Evolutionary conservation across 2,329 filamentous ascomycete genomes (phyloP).

Genomic region (Arthrinium puccinioides): DNA sequence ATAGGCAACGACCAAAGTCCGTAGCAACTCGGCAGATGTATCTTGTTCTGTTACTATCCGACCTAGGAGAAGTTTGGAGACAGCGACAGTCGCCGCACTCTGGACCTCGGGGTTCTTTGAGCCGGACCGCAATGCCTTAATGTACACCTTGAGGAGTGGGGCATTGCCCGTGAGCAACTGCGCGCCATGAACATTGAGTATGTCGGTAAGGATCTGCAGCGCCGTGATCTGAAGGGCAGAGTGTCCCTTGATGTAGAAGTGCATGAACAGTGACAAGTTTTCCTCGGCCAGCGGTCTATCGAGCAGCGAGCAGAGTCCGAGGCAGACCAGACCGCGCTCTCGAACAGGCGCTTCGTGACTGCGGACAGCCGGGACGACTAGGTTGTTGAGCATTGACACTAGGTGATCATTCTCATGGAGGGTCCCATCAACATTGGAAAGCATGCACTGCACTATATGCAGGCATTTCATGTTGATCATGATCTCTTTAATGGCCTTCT

Average conservation of each 20-base stretch:
- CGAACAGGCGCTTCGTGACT: constrained; percentile 89
- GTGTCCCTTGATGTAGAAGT: constrained; percentile 92
- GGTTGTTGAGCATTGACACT: constrained; percentile 96
- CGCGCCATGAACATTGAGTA: constrained; percentile 80
- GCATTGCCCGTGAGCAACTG: constrained; percentile 64
- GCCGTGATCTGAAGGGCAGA: constrained; percentile 83
- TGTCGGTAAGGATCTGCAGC: constrained; percentile 86
- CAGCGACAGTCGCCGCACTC: constrained; percentile 70
- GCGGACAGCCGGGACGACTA: constrained; percentile 90
- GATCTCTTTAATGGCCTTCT: constrained; percentile 80
- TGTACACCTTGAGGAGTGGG: constrained; percentile 75
- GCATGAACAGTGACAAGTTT: constrained; percentile 87
- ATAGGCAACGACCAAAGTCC: constrained; percentile 76
- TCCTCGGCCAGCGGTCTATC: constrained; percentile 88
- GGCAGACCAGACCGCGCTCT: constrained; percentile 80
- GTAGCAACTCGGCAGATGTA: constrained; percentile 67
- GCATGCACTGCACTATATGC: constrained; percentile 95
- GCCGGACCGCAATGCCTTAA: constrained; percentile 70
- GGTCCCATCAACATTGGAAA: constrained; percentile 83
- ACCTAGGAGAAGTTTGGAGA: constrained; percentile 80
- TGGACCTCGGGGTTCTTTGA: constrained; percentile 67
- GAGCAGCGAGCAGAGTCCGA: constrained; percentile 85
- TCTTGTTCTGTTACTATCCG: constrained; percentile 66
- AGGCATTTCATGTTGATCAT: constrained; percentile 98
- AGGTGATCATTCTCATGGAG: constrained; percentile 84